Evolutionary conservation across 768 basidiomycete species (phyloP).

Genomic region (Mycena floridula): DNA sequence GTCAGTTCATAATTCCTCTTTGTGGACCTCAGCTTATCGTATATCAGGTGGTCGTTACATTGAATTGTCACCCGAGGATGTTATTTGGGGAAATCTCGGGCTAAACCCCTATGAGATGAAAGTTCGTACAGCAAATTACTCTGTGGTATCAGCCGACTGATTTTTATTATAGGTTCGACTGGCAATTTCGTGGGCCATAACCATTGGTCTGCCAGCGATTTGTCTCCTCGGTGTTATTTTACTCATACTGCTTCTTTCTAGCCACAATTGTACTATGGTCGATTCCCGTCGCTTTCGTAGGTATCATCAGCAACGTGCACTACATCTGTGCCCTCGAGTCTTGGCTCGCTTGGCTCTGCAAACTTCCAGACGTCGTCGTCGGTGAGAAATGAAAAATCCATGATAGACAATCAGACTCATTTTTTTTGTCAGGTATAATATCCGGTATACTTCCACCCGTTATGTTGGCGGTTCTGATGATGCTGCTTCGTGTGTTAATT

Average conservation of each 20-base stretch:
- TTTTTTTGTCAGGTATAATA: too few relatives aligned
- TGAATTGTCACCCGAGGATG: constrained; percentile 82
- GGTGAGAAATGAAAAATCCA: too few relatives aligned
- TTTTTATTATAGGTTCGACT: constrained; percentile 40
- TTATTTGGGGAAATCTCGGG: constrained; percentile 87
- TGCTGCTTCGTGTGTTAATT: constrained; percentile 49
- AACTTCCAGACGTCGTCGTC: constrained; percentile 52
- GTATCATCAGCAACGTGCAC: constrained; percentile 76
- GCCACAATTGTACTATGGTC: too few relatives aligned
- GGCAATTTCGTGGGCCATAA: constrained; percentile 65
- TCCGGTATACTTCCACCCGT: constrained; percentile 86
- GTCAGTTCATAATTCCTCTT: constrained; percentile 17
- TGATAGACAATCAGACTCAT: too few relatives aligned
- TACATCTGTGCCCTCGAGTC: constrained; percentile 53
- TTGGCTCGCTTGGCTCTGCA: constrained; percentile 87
- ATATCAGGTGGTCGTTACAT: constrained; percentile 49
- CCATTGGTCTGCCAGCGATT: constrained; percentile 74
- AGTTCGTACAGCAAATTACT: too few relatives aligned
- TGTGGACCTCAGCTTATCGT: background rate
- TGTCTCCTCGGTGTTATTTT: too few relatives aligned
- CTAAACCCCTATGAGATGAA: constrained; percentile 87
- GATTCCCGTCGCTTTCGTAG: constrained; percentile 81
- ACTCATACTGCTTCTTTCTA: too few relatives aligned
- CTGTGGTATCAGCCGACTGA: too few relatives aligned
- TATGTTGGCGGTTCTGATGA: constrained; percentile 83